Percentiles rank a stretch among this genome's conserved stretches.
These are phyloP conservation scores for Penicillium sp. DNA, from an alignment of 2,329 filamentous ascomycete genomes.

Conservation along the genomic window DNA sequence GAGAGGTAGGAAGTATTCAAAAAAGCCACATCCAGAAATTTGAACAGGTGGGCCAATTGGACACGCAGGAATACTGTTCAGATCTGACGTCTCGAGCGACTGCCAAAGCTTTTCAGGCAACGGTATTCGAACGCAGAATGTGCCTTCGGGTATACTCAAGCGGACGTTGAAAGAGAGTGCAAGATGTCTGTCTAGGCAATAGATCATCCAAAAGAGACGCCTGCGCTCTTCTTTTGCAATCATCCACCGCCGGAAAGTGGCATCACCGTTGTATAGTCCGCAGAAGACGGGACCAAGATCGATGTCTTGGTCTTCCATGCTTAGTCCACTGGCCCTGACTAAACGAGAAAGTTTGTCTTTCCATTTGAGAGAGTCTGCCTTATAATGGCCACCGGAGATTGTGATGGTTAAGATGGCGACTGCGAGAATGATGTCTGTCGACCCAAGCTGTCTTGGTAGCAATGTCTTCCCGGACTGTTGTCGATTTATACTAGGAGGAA, in stretches of 20 bases:
- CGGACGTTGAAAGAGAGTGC: constrained; percentile 53
- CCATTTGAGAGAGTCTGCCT: constrained; percentile 55
- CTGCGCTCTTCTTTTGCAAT: constrained; percentile 48
- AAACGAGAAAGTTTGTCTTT: constrained; percentile 51
- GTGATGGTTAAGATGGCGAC: constrained; percentile 52
- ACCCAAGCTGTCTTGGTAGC: constrained; percentile 19
- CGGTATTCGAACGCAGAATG: constrained; percentile 43
- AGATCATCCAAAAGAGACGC: constrained; percentile 55
- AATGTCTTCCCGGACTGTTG: constrained; percentile 22
- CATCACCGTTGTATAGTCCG: constrained; percentile 40
- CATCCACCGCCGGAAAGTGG: constrained; percentile 23
- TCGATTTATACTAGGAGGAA: constrained; percentile 9
- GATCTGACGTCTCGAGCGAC: constrained; percentile 39
- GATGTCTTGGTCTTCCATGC: constrained; percentile 44
- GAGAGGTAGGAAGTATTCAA: constrained; percentile 57
- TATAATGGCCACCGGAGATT: constrained; percentile 55
- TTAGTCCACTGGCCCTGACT: constrained; percentile 44
- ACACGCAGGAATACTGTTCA: constrained; percentile 37
- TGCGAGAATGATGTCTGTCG: constrained; percentile 50
- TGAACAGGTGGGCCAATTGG: constrained; percentile 42
- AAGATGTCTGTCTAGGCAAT: constrained; percentile 53
- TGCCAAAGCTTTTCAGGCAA: constrained; percentile 50
- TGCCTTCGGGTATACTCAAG: constrained; percentile 52
- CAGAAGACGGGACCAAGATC: constrained; percentile 40
- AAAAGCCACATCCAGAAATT: constrained; percentile 50